Percentiles rank a stretch among this genome's conserved stretches.
These are phyloP conservation scores for Saturnispora gosingensis DNA, from an alignment of 805 yeast genomes.

Conservation along the genomic window DNA sequence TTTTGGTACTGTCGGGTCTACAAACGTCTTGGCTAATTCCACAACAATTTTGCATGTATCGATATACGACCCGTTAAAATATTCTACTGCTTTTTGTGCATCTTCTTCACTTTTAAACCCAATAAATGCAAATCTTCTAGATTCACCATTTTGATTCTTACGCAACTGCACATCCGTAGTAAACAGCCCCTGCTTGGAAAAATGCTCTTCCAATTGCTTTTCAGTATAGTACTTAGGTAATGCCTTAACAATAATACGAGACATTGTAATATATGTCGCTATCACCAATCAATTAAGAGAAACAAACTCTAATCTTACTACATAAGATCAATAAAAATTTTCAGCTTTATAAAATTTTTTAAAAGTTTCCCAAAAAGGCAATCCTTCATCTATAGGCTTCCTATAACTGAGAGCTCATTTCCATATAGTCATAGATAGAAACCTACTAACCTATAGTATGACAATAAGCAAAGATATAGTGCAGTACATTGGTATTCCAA, in stretches of 20 bases:
- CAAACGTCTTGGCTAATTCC: constrained; percentile 72
- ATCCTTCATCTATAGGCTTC: background rate
- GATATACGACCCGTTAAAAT: constrained; percentile 68
- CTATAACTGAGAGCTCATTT: background rate
- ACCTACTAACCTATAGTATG: background rate
- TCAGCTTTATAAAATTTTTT: background rate
- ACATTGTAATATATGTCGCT: constrained; percentile 32
- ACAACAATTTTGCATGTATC: constrained; percentile 79
- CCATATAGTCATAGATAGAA: background rate
- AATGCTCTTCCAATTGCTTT: constrained; percentile 59
- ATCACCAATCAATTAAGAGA: background rate
- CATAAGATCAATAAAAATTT: background rate
- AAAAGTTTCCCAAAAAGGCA: background rate
- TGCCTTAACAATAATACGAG: constrained; percentile 88
- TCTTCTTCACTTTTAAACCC: constrained; percentile 71
- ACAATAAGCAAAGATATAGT: background rate
- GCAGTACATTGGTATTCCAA: background rate
- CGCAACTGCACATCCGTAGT: constrained; percentile 81
- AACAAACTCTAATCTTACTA: background rate
- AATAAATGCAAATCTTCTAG: constrained; percentile 87
- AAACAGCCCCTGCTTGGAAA: constrained; percentile 37
- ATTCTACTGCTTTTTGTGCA: constrained; percentile 70
- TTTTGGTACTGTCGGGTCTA: constrained; percentile 72
- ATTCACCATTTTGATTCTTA: constrained; percentile 73
- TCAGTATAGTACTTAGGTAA: constrained; percentile 74